Conservation (phyloP, 1,139 yeast species). For the Hanseniaspora sp. region DNA sequence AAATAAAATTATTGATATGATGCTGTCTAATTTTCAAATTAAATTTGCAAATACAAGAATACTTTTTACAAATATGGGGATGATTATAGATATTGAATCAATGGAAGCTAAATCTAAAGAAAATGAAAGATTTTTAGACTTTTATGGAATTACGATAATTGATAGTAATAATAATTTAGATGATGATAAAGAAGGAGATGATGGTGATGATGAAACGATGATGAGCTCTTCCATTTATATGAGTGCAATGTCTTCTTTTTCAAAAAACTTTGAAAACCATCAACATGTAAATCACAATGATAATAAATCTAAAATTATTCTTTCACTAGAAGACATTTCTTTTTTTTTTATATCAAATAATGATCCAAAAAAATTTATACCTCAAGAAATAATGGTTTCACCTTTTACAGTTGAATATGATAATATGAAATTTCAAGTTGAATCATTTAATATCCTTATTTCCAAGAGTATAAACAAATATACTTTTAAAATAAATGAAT, state of each 20-base stretch:
- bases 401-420: conserved; percentile 16
- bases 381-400: conserved; percentile 4
- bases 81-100: conserved; percentile 18
- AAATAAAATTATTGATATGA: conserved; percentile 27
- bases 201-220: conserved; percentile 20
- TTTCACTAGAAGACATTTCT: conserved; percentile 19
- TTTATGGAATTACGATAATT: conserved; percentile 9
- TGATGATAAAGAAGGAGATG: conserved; percentile 5
- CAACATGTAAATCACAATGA: conserved; percentile 11
- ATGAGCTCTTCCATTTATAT: conserved; percentile 60
- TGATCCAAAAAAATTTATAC: conserved; percentile 8
- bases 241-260: conserved; percentile 55
- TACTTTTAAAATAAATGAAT: not conserved
- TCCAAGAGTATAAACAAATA: conserved; percentile 6
- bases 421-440: not conserved
- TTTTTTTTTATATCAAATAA: conserved; percentile 30
- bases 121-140: conserved; percentile 18
- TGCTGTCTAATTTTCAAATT: conserved; percentile 26
- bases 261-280: conserved; percentile 22
- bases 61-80: conserved; percentile 19
- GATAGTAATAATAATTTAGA: not conserved
- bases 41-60: conserved; percentile 22
- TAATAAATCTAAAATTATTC: conserved; percentile 18
- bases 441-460: conserved; percentile 3
- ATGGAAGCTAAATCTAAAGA: conserved; percentile 20